Conservation (phyloP, 164 flowering plant species). For the Berberis thunbergii region DNA sequence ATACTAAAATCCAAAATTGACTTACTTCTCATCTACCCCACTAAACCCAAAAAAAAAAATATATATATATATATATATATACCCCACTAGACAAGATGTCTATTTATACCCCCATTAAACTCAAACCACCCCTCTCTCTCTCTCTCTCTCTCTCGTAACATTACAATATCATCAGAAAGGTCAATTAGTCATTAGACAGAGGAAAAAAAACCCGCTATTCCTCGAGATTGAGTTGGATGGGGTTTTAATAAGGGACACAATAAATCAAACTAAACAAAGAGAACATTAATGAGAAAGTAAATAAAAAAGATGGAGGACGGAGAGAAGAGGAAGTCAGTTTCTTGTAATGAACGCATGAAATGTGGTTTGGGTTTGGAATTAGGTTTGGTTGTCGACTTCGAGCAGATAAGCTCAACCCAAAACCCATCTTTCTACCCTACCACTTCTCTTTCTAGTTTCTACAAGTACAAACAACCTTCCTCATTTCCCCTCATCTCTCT, state of each 20-base stretch:
- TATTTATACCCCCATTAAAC: not conserved
- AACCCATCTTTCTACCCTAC: slow-evolving; percentile 9
- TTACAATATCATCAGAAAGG: not conserved
- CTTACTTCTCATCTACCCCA: too few relatives aligned
- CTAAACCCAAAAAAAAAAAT: too few relatives aligned
- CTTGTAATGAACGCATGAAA: slow-evolving; percentile 53
- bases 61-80: too few relatives aligned
- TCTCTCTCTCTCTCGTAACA: too few relatives aligned
- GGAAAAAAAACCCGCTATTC: too few relatives aligned
- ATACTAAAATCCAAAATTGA: too few relatives aligned
- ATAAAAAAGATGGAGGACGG: slow-evolving; percentile 1
- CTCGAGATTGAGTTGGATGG: too few relatives aligned
- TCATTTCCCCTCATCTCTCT: slow-evolving; percentile 1
- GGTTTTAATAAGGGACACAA: too few relatives aligned
- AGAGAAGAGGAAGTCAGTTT: slow-evolving; percentile 36
- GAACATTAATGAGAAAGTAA: not conserved
- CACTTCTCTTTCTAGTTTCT: not conserved
- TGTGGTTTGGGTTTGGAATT: slow-evolving; percentile 30
- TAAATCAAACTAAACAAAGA: too few relatives aligned
- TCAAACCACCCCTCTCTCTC: not conserved
- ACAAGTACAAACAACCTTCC: slow-evolving; percentile 34
- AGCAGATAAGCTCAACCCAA: slow-evolving; percentile 54
- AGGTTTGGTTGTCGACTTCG: slow-evolving; percentile 42
- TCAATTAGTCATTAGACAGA: not conserved
- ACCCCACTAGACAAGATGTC: too few relatives aligned